Evolutionary conservation across 495 filamentous ascomycete species (phyloP), one percentile per base, ranked within the genome.

Genomic region (Lasiosphaeria miniovina): DNA sequence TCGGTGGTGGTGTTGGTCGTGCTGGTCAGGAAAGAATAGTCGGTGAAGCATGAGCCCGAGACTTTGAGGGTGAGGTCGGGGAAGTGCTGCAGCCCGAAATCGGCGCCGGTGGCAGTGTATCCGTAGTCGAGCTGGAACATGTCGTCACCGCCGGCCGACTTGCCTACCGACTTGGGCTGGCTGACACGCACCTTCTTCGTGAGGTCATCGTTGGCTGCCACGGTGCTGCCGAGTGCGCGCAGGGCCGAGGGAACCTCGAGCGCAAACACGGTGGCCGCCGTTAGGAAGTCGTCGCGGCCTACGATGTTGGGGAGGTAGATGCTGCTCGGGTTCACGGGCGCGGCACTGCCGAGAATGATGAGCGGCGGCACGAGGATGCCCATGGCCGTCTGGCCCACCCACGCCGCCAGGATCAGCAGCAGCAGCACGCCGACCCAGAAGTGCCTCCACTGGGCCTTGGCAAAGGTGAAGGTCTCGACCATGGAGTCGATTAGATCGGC

Each of bases 61-160:
- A 76, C 68, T 6, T 60, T 65, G 31, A 76, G 64, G 8, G 43
- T 60, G 33, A 76, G 66, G 7, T 52, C 65, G 3, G 72, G 68
- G 36, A 49, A 64, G 33, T 64, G 56, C 49, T 75, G 74, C 17
- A 77, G 54, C 1, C 74, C 74, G 36, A 77, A 63, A 57, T 77
- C 74, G 15, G 58, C 58, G 34, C 65, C 74, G 11, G 55, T 68
- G 52, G 68, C 65, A 35, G 46, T 53, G 60, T 77, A 77, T 17
- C 53, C 35, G 55, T 77, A 77, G 33, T 70, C 53, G 36, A 74
- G 51, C 6, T 53, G 60, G 9, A 53, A n/a, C 24, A 71, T 63
- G 6, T 54, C 11, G 0, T 68, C 58, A 11, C 66, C 64, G 36
- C 58, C 35, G 5, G 45, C 17, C 17, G 58, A 57, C 10, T 56